These are phyloP conservation scores for Neospermospora avenae DNA, from an alignment of 2,329 filamentous ascomycete genomes.

Conservation along the genomic window DNA sequence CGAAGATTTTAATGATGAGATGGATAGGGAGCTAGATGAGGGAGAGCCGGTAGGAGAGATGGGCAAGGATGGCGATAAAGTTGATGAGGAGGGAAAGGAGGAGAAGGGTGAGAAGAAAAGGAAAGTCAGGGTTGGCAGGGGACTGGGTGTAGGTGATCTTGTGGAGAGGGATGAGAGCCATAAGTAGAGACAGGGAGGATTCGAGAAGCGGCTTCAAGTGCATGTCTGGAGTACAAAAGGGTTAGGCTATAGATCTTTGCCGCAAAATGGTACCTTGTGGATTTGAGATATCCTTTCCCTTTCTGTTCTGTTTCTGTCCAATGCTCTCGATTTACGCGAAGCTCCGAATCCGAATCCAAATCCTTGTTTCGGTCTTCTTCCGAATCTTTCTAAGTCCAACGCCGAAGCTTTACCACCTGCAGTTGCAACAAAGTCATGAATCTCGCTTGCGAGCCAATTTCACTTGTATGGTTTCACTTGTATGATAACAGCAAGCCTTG, in stretches of 20 bases:
- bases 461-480: too few species aligned
- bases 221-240: slow-evolving; percentile 20
- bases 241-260: slow-evolving; percentile 7
- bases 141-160: slow-evolving; percentile 73
- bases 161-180: slow-evolving; percentile 68
- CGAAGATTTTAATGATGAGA: slow-evolving; percentile 49
- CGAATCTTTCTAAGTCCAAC: too few species aligned
- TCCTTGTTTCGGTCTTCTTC: too few species aligned
- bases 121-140: slow-evolving; percentile 81
- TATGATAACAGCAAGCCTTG: too few species aligned
- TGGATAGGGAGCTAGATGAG: slow-evolving; percentile 56
- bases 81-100: slow-evolving; percentile 39
- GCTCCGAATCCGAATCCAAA: too few species aligned
- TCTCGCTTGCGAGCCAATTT: too few species aligned
- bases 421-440: too few species aligned
- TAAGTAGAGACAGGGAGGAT: slow-evolving; percentile 26
- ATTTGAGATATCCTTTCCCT: not conserved
- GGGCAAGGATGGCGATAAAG: slow-evolving; percentile 39
- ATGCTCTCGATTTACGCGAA: too few species aligned
- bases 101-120: slow-evolving; percentile 63
- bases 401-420: too few species aligned
- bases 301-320: not conserved
- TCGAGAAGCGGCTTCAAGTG: not conserved
- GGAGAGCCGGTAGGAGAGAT: slow-evolving; percentile 68
- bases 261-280: not conserved